Percentiles rank a stretch among this genome's conserved stretches.
Conservation (phyloP, 2,329 filamentous ascomycete species). For the Trichoderma guizhouense region DNA sequence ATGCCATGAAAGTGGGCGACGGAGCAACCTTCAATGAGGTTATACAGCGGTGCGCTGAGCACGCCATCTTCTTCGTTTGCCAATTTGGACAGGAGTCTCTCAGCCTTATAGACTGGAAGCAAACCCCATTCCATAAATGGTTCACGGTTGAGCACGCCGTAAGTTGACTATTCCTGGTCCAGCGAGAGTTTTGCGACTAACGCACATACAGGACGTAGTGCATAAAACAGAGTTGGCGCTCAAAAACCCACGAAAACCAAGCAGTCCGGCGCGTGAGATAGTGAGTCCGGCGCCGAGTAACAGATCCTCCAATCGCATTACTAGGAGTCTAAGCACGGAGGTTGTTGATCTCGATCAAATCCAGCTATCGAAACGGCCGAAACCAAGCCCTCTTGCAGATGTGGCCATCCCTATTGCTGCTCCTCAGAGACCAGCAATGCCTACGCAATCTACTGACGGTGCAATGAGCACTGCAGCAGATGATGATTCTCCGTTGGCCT, state of each 20-base stretch:
- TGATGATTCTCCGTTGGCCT: slow-evolving; percentile 28
- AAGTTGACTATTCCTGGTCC: slow-evolving; percentile 22
- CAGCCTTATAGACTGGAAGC: slow-evolving; percentile 39
- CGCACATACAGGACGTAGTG: slow-evolving; percentile 26
- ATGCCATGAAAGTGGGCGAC: slow-evolving; percentile 51
- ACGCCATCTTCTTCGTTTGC: slow-evolving; percentile 50
- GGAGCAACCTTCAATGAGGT: slow-evolving; percentile 51
- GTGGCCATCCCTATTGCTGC: not conserved
- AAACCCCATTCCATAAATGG: slow-evolving; percentile 49
- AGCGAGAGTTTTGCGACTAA: not conserved
- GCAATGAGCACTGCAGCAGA: not conserved
- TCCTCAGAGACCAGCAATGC: not conserved
- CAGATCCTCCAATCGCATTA: slow-evolving; percentile 9
- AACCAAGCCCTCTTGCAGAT: not conserved
- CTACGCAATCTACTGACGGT: not conserved
- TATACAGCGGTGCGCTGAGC: slow-evolving; percentile 43
- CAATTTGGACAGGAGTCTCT: slow-evolving; percentile 45
- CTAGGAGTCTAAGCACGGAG: slow-evolving; percentile 21
- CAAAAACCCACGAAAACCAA: slow-evolving; percentile 24
- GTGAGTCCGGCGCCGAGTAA: slow-evolving; percentile 17
- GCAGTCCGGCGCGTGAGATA: slow-evolving; percentile 23
- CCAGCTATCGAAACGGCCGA: not conserved
- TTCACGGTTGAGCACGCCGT: slow-evolving; percentile 42
- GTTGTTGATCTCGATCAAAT: not conserved
- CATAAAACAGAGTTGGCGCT: slow-evolving; percentile 24